Conservation (phyloP, 169 alveolate species). For the Babesia gibsoni region DNA sequence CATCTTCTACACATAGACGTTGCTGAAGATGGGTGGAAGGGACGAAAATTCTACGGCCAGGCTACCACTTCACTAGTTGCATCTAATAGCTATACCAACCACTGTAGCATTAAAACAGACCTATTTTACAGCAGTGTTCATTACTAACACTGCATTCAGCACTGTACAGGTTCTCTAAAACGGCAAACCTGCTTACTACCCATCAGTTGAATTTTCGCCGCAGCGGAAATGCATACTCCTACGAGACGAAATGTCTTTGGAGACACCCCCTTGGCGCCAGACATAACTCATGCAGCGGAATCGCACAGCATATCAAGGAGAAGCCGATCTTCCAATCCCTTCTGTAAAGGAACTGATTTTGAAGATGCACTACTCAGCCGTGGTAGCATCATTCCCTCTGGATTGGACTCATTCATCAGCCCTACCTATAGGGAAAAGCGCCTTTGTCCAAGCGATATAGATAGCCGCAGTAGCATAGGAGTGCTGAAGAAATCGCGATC, state of each 20-base stretch:
- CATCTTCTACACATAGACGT: too few relatives aligned
- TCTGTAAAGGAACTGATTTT: background rate
- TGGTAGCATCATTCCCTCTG: background rate
- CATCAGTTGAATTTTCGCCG: background rate
- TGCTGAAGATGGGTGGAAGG: too few relatives aligned
- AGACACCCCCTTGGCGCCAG: background rate
- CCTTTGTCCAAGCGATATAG: background rate
- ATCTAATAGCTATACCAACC: too few relatives aligned
- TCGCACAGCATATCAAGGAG: background rate
- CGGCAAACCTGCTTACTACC: too few relatives aligned
- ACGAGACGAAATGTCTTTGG: background rate
- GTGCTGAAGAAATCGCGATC: background rate
- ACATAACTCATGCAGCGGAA: conserved; percentile 1
- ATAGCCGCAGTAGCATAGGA: background rate
- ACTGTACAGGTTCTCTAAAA: too few relatives aligned
- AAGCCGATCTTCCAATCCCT: conserved; percentile 24
- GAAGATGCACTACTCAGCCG: background rate
- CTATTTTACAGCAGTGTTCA: too few relatives aligned
- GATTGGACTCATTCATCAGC: background rate
- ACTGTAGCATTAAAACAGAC: too few relatives aligned
- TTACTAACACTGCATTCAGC: too few relatives aligned
- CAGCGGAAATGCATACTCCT: conserved; percentile 13
- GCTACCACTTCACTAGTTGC: too few relatives aligned
- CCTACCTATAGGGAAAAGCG: conserved; percentile 16
- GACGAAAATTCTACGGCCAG: too few relatives aligned